Evolutionary conservation across 768 basidiomycete genomes (phyloP).

Genomic region (Phylloporus arenicola): DNA sequence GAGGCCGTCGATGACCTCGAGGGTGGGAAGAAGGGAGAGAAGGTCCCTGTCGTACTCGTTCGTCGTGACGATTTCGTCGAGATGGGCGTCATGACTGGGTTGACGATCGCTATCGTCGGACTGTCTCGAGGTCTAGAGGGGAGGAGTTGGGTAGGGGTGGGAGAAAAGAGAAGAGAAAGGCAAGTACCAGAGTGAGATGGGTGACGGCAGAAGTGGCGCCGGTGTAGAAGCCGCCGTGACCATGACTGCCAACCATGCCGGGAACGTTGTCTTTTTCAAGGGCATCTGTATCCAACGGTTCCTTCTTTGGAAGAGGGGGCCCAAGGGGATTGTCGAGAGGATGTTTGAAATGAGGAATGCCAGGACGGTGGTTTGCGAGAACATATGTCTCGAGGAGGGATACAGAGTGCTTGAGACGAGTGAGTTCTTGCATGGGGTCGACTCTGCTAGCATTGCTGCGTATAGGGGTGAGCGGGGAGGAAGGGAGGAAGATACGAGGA

Average conservation of each 20-base stretch:
- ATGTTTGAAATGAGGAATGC: constrained; percentile 22
- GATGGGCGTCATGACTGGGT: constrained; percentile 42
- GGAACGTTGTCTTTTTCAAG: constrained; percentile 47
- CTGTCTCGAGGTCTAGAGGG: constrained; percentile 37
- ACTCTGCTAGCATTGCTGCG: constrained; percentile 30
- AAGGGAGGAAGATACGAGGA: constrained; percentile 17
- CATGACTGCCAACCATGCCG: constrained; percentile 62
- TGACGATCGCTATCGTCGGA: constrained; percentile 52
- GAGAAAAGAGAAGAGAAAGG: constrained; percentile 9
- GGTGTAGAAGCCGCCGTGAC: constrained; percentile 65
- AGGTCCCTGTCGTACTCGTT: constrained; percentile 70
- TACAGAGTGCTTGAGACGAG: constrained; percentile 37
- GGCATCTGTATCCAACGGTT: constrained; percentile 43
- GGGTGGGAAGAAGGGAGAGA: constrained; percentile 55
- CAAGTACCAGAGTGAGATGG: constrained; percentile 55
- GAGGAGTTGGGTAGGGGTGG: constrained; percentile 14
- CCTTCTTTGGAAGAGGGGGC: constrained; percentile 48
- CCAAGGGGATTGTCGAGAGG: constrained; percentile 17
- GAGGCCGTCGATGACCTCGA: constrained; percentile 67
- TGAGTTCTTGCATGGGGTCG: constrained; percentile 38
- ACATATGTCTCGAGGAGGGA: constrained; percentile 35
- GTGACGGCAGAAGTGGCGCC: constrained; percentile 76
- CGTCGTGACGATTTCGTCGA: constrained; percentile 38
- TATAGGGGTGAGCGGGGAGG: constrained; percentile 31
- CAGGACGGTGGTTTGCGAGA: constrained; percentile 28